phyloP scores from a whole-genome alignment of 2,329 filamentous ascomycete species.

The Rhynchosporium graminicola region DNA sequence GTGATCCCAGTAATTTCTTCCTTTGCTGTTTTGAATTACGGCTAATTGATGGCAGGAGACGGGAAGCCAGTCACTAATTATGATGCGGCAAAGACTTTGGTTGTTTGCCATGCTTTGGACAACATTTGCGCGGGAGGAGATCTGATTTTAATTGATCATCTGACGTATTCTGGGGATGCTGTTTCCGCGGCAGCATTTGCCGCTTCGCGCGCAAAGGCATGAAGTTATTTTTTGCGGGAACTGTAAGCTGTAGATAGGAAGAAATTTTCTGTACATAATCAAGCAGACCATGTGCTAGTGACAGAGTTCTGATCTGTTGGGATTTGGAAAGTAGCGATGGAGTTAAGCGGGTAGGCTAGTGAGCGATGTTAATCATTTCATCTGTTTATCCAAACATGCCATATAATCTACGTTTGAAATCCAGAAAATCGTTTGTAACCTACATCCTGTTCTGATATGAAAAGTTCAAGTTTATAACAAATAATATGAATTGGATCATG shows the following conservation, averaged over 20 bases:
- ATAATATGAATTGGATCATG: too few species aligned
- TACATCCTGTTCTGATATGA: too few species aligned
- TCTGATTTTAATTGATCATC: slow-evolving; percentile 27
- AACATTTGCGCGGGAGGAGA: slow-evolving; percentile 32
- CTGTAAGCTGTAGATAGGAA: not conserved
- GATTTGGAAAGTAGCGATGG: not conserved
- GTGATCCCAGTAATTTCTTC: slow-evolving; percentile 29
- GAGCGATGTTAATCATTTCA: too few species aligned
- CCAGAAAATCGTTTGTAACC: too few species aligned
- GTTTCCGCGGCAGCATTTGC: slow-evolving; percentile 20
- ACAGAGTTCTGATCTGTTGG: too few species aligned
- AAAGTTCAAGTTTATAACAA: too few species aligned
- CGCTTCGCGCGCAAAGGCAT: slow-evolving; percentile 9
- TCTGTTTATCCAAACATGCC: too few species aligned
- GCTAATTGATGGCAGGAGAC: slow-evolving; percentile 10
- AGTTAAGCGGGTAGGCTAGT: not conserved
- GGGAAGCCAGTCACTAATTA: slow-evolving; percentile 25
- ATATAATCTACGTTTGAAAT: too few species aligned
- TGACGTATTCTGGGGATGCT: slow-evolving; percentile 21
- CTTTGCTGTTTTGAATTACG: not conserved
- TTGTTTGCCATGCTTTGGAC: slow-evolving; percentile 33
- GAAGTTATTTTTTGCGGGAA: not conserved
- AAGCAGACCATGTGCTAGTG: too few species aligned
- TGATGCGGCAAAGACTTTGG: slow-evolving; percentile 22
- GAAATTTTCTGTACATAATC: not conserved